phyloP scores from a whole-genome alignment of 805 yeast genomes.

The Suhomyces prunicola region DNA sequence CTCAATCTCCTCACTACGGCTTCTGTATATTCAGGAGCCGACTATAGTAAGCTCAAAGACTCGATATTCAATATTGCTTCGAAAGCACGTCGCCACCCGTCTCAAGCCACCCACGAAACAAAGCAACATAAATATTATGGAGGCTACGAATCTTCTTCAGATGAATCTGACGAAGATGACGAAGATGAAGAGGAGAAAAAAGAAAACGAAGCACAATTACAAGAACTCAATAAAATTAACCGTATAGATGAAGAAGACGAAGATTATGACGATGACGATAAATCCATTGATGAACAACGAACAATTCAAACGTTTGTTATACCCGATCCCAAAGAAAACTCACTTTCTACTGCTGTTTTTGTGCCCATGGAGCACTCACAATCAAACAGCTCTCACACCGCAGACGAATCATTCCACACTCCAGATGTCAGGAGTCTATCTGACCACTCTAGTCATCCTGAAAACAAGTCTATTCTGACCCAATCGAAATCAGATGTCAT shows the following conservation, averaged over 20 bases:
- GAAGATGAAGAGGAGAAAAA: not conserved
- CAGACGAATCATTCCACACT: not conserved
- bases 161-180: not conserved
- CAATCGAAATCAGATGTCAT: not conserved
- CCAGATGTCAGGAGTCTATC: not conserved
- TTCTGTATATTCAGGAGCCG: constrained; percentile 24
- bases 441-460: not conserved
- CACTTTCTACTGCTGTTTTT: not conserved
- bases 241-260: not conserved
- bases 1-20: constrained; percentile 30
- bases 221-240: not conserved
- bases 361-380: not conserved
- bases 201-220: not conserved
- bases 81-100: not conserved
- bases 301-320: not conserved
- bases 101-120: not conserved
- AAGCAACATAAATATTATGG: constrained; percentile 1
- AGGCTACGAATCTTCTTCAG: not conserved
- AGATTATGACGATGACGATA: not conserved
- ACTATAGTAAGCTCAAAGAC: constrained; percentile 1
- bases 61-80: not conserved
- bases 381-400: not conserved
- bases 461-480: not conserved
- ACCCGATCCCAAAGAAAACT: not conserved
- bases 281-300: not conserved